Evolutionary conservation across 176 grass and related monocot genomes (phyloP), one percentile per base, ranked within the genome.

Genomic region (Tillandsia fasciculata): DNA sequence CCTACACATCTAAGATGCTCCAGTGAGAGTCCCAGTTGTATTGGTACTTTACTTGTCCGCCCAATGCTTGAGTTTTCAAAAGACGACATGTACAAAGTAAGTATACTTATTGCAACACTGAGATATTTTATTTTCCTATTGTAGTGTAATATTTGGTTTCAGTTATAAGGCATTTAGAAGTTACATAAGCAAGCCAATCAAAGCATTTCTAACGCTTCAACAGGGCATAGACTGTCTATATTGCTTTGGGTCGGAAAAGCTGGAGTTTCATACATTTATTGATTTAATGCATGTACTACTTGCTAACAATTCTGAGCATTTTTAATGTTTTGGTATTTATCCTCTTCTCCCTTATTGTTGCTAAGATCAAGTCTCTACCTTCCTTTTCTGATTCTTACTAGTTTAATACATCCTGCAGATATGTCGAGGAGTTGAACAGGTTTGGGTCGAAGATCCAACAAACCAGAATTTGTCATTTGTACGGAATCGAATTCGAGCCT

Each of bases 1-100:
- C 73, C 86, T 58, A 61, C 63, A 65, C 74, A 80, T 65, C 28
- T 89, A 72, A 86, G 77, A 70, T 83, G 76, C 61, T 80, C 76
- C 77, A 75, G 82, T 70, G 76, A 79, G 42, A 87, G 78, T 2
- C 77, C 75, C 69, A 18, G 20, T 64, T 65, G 59, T 53, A 66
- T 76, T 75, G 67, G 74, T 29, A 42, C 92, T 80, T 72, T 96
- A 70, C 88, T 96, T 80, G 89, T 96, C 65, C 77, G 93, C 2
- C 93, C 93, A 65, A 87, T 92, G 83, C 88, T 96, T 83, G 93
- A 96, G 65, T 92, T 96, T 78, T 92, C 88, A 59, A 96, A 96
- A 85, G 53, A 79, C 56, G 93, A 92, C 71, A 87, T 96, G 85
- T 96, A 96, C 74, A 92, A 87, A 82, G 93, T 96, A 69, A 87